phyloP scores from a whole-genome alignment of 2,329 filamentous ascomycete species.

The Alternaria longipes region DNA sequence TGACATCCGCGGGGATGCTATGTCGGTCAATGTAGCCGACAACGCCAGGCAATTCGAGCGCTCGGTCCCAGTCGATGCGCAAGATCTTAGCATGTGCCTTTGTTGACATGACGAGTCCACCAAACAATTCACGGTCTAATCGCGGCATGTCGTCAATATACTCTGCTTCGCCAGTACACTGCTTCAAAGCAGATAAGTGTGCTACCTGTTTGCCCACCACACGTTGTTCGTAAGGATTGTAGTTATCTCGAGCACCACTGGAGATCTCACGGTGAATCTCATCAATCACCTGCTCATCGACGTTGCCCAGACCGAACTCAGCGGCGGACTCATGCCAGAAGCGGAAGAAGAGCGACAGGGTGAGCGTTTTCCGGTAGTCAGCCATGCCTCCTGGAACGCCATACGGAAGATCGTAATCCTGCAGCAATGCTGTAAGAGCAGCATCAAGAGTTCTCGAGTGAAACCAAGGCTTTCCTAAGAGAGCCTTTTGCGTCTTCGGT shows the following conservation, averaged over 20 bases:
- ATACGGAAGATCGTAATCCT: slow-evolving; percentile 86
- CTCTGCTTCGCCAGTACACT: slow-evolving; percentile 90
- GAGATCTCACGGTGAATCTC: slow-evolving; percentile 89
- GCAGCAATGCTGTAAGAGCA: slow-evolving; percentile 80
- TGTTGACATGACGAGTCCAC: slow-evolving; percentile 84
- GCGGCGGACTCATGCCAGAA: slow-evolving; percentile 90
- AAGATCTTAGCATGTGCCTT: slow-evolving; percentile 86
- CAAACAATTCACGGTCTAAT: slow-evolving; percentile 85
- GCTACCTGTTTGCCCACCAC: slow-evolving; percentile 84
- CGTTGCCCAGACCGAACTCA: slow-evolving; percentile 62
- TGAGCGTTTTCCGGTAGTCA: slow-evolving; percentile 87
- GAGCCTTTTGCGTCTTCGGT: slow-evolving; percentile 73
- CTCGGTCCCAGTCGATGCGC: slow-evolving; percentile 77
- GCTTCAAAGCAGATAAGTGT: slow-evolving; percentile 89
- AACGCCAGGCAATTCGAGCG: slow-evolving; percentile 86
- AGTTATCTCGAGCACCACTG: slow-evolving; percentile 76
- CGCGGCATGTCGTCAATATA: slow-evolving; percentile 94
- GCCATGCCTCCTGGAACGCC: slow-evolving; percentile 96
- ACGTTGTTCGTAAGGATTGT: slow-evolving; percentile 80
- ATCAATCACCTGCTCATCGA: slow-evolving; percentile 76
- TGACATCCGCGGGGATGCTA: slow-evolving; percentile 82
- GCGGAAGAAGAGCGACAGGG: slow-evolving; percentile 93
- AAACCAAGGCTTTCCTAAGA: slow-evolving; percentile 79
- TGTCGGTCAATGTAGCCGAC: slow-evolving; percentile 82
- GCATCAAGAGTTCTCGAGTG: slow-evolving; percentile 85